Base-by-base conservation (phyloP, 306 rosid genomes). In the Herpetospermum pedunculosum region DNA sequence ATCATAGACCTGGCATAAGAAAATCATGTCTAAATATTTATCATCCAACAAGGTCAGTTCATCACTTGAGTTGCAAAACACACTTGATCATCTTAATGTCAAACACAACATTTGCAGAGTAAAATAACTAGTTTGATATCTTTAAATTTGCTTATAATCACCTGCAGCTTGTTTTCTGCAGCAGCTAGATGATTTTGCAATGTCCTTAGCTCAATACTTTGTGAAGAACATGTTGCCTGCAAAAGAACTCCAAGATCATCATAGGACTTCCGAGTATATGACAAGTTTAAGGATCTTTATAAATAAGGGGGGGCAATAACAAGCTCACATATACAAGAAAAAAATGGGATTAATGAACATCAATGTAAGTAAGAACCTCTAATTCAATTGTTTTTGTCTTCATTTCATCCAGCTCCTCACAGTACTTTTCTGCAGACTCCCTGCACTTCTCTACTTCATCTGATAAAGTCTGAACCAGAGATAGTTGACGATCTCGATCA, bases 151-250 rank as follows among this genome's bases (percentile, higher is more conserved):
- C 55, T 7, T 50, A 78, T 63, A 58, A 34, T 84, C 79, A 94
- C 99, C 99, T 91, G 95, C 57, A 91, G 74, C 80, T 86, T 88
- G 67, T 76, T 72, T 77, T 91, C 96, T 21, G 99, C 99, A 37
- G 46, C 76, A 30, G 71, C 18, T 53, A 94, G 85, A 77, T 82
- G 83, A 72, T 85, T 85, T 70, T 85, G 84, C 80, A 94, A 80
- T 75, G 80, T 80, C 77, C 57, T 84, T 79, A 94, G 79, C 78
- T 80, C 82, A 70, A 70, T 77, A 76, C 84, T 86, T 82, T 91
- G 97, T 47, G 83, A 85, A 37, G 80, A 72, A 79, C 96, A 94
- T 73, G 80, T 91, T 59, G 75, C 89, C 99, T 94, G 87, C 59
- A 77, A 81, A 81, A 52, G 77, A 63, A 62, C 70, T 64, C 57